Evolutionary conservation across 2,329 filamentous ascomycete species (phyloP).

Genomic region (Curvularia verruculosa): DNA sequence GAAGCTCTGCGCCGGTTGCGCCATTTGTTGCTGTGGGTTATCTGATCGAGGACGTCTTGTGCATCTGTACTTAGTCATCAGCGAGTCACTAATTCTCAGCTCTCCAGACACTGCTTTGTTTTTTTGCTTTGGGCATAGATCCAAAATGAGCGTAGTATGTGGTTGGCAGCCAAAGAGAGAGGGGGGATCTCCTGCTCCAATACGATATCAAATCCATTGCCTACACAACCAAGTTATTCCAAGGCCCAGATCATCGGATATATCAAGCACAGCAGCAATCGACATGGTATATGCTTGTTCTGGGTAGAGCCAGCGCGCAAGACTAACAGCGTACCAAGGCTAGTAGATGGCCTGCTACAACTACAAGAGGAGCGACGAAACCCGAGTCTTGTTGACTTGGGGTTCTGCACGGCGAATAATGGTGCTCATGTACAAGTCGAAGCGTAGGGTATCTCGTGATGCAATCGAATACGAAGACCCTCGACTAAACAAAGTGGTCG

Average conservation of each 20-base stretch:
- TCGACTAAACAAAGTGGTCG: slow-evolving; percentile 1
- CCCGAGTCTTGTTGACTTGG: background rate
- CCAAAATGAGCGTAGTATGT: background rate
- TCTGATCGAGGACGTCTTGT: no score
- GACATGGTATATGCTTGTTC: background rate
- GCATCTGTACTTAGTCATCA: no score
- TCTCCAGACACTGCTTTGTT: background rate
- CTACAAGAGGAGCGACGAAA: background rate
- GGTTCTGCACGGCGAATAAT: background rate
- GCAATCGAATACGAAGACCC: slow-evolving; percentile 1
- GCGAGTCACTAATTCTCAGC: background rate
- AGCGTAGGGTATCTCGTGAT: slow-evolving; percentile 5
- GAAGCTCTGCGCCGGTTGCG: no score
- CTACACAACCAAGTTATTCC: background rate
- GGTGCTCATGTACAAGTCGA: slow-evolving; percentile 6
- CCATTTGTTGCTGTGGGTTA: no score
- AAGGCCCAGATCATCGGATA: background rate
- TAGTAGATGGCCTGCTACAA: background rate
- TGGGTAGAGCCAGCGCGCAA: background rate
- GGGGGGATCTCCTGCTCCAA: background rate
- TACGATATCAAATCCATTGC: background rate
- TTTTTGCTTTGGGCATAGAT: background rate
- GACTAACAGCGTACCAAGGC: background rate
- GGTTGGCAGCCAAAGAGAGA: background rate
- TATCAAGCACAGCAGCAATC: background rate